A percentile compares a stretch with the other conserved stretches of the same genome.
These are phyloP conservation scores for Ceratocystis albifundus DNA, from an alignment of 2,329 filamentous ascomycete genomes.

Conservation along the genomic window DNA sequence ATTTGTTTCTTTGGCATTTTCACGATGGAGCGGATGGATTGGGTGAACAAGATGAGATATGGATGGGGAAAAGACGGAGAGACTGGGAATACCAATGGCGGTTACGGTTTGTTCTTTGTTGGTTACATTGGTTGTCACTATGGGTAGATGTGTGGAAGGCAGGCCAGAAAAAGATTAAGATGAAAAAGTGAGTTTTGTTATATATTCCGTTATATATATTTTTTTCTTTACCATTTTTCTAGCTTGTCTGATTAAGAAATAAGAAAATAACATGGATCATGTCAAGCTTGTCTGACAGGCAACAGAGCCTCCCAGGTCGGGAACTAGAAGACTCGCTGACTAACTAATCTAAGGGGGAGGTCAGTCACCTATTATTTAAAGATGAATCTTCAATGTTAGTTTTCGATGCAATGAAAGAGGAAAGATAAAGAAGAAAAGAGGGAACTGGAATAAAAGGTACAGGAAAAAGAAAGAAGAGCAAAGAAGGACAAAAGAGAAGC, in stretches of 20 bases:
- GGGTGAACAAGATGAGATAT: background rate
- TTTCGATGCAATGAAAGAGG: background rate
- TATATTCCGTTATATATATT: conserved; percentile 15
- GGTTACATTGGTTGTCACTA: background rate
- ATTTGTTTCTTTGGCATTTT: conserved; percentile 15
- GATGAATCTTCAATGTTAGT: background rate
- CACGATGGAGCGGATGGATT: background rate
- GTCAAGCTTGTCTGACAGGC: background rate
- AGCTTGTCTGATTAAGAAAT: background rate
- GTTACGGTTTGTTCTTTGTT: background rate
- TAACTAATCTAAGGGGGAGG: background rate
- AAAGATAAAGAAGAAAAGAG: background rate
- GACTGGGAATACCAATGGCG: no score
- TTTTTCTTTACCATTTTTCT: background rate
- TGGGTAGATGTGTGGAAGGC: background rate
- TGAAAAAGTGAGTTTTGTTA: conserved; percentile 9
- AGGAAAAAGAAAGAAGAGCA: background rate
- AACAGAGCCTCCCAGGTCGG: background rate
- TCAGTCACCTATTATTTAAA: background rate
- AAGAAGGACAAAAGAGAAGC: background rate
- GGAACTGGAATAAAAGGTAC: background rate
- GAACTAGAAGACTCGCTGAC: no score
- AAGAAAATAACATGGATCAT: background rate
- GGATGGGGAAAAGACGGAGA: background rate
- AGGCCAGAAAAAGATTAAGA: background rate